Evolutionary conservation across 2,329 filamentous ascomycete species (phyloP), one percentile per base, ranked within the genome.

Genomic region (Trichoderma oligosporum): DNA sequence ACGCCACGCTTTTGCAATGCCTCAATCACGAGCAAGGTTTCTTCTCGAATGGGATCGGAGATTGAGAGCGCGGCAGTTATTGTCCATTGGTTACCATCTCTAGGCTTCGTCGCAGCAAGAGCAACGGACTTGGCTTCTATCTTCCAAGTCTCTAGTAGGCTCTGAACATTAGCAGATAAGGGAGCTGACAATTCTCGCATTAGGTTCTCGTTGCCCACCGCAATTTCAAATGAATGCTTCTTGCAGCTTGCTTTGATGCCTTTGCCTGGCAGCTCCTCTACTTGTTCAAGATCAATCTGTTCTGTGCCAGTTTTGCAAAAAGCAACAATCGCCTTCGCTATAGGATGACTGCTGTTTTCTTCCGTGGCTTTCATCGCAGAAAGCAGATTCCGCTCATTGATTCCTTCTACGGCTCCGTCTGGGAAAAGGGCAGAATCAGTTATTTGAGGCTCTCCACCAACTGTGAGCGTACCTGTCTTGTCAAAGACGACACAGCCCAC

Each of bases 391-490:
- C 66, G 64, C 9, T 65, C 66, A 25, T 65, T 64, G 9, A 66
- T 61, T 8, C 64, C 60, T 24, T 57, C 59, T 7, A 63, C 45
- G 7, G 38, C 52, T 18, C 57, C 61, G 36, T 70, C 71, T 0
- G 71, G 70, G 41, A 76, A 77, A 3, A 80, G 51, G 38, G 71
- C 65, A 9, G 73, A 74, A 61, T 84, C 80, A 0, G 83, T 88
- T 20, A 93, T 84, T 25, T 77, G 82, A 0, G 89, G 88, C 62
- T 89, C 85, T 6, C 87, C 88, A 4, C 88, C 77, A 64, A 87
- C 76, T 0, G 90, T 94, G 58, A 95, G 74, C 0, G 90, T 95
- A 1, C 90, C 90, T 0, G 90, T 95, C 77, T 95, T 94, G 78
- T 95, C 90, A 68, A 95, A 94, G 1, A 94, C 87, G 36, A 94